A percentile compares a stretch with the other conserved stretches of the same genome.
These are phyloP conservation scores for Saccharata proteae DNA, from an alignment of 2,329 filamentous ascomycete species.

Conservation along the genomic window DNA sequence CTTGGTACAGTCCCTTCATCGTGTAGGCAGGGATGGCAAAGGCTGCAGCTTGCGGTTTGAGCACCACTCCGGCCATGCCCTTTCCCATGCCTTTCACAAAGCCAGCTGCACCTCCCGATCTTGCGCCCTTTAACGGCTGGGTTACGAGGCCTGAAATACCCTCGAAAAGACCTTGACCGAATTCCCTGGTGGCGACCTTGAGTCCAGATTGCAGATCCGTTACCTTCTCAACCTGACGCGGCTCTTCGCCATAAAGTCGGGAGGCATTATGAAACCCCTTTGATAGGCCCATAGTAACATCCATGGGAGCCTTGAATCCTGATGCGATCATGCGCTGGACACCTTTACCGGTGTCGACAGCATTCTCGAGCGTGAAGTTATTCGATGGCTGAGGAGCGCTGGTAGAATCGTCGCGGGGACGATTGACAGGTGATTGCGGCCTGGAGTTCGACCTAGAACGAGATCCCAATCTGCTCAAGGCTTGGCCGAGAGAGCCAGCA, in stretches of 20 bases:
- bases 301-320: constrained; percentile 70
- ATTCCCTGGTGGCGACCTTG: constrained; percentile 65
- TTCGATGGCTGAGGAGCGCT: too few species aligned
- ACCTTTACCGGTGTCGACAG: constrained; percentile 53
- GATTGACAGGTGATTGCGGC: too few species aligned
- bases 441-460: too few species aligned
- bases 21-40: constrained; percentile 63
- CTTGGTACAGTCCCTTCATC: constrained; percentile 70
- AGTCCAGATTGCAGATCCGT: constrained; percentile 66
- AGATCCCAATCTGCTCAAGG: too few species aligned
- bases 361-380: constrained; percentile 44
- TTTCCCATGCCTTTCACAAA: constrained; percentile 72
- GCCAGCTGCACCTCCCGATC: constrained; percentile 53
- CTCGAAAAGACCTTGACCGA: constrained; percentile 67
- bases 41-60: constrained; percentile 59
- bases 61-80: constrained; percentile 66
- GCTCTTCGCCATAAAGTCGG: constrained; percentile 70
- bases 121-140: constrained; percentile 59
- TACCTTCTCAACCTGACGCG: constrained; percentile 67
- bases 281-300: constrained; percentile 70
- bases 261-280: constrained; percentile 85
- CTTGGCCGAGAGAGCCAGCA: too few species aligned
- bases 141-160: constrained; percentile 70
- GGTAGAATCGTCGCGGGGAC: too few species aligned
- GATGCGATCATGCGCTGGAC: constrained; percentile 61